Conservation (phyloP, 306 rosid species). For the Geum urbanum region DNA sequence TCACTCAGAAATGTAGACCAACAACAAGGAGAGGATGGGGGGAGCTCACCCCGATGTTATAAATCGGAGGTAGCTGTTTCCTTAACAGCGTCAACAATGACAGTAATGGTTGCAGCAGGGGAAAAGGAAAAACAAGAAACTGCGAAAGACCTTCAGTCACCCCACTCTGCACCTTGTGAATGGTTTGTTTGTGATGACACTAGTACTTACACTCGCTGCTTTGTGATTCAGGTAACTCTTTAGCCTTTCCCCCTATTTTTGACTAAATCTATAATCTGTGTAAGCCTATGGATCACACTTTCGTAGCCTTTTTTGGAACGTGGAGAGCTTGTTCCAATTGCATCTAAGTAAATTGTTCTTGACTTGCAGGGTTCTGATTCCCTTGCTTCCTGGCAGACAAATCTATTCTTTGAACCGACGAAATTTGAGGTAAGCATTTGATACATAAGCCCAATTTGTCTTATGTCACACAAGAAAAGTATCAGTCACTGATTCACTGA, state of each 20-base stretch:
- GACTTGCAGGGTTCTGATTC: constrained; percentile 84
- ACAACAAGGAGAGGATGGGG: constrained; percentile 29
- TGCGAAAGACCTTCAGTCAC: constrained; percentile 75
- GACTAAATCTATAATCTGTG: neutral
- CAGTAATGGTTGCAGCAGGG: constrained; percentile 79
- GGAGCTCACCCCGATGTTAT: constrained; percentile 34
- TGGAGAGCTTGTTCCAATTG: neutral
- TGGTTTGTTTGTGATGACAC: constrained; percentile 91
- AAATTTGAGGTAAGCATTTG: constrained; percentile 66
- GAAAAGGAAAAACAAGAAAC: constrained; percentile 76
- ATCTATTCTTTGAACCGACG: constrained; percentile 90
- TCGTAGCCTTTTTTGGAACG: neutral
- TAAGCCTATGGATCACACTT: neutral
- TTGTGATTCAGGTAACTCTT: constrained; percentile 71
- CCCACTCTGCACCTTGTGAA: constrained; percentile 87
- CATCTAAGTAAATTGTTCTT: constrained; percentile 5
- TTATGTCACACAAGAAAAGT: neutral
- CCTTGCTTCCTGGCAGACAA: constrained; percentile 88
- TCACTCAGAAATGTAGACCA: constrained; percentile 19
- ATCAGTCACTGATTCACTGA: constrained; percentile 5
- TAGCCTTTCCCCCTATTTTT: neutral
- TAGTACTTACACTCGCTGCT: constrained; percentile 67
- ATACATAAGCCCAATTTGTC: neutral
- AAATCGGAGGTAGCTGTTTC: constrained; percentile 80
- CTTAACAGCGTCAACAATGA: constrained; percentile 87